A percentile compares a stretch with the other conserved stretches of the same genome.
These are phyloP conservation scores for Neonectria magnoliae DNA, from an alignment of 2,329 filamentous ascomycete genomes.

Conservation along the genomic window DNA sequence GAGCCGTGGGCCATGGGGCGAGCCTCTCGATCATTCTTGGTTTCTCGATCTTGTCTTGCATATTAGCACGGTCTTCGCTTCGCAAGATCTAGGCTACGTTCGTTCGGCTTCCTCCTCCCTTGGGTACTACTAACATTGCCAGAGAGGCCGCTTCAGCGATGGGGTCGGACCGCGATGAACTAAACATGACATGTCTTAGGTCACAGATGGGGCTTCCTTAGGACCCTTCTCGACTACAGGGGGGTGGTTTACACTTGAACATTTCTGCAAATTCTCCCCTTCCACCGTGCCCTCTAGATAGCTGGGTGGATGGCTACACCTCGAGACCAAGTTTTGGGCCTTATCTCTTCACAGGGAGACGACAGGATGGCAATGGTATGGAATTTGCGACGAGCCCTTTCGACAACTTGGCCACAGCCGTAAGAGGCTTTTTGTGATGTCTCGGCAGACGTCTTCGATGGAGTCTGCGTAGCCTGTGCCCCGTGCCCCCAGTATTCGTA, in stretches of 20 bases:
- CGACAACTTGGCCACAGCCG: conserved; percentile 12
- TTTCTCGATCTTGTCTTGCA: conserved; percentile 34
- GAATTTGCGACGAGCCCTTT: conserved; percentile 8
- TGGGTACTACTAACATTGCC: conserved; percentile 2
- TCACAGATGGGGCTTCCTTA: conserved; percentile 13
- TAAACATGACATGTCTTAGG: conserved; percentile 20
- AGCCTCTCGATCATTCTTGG: conserved; percentile 31
- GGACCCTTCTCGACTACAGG: conserved; percentile 7
- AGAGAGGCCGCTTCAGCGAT: conserved; percentile 28
- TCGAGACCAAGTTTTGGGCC: neutral
- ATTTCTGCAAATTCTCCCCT: conserved; percentile 3
- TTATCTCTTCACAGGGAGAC: neutral
- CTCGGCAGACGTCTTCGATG: conserved; percentile 20
- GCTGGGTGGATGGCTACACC: neutral
- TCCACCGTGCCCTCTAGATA: neutral
- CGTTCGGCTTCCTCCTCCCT: conserved; percentile 25
- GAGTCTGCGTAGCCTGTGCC: neutral
- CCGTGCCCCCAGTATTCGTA: neutral
- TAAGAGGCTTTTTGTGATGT: conserved; percentile 31
- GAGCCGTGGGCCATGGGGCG: conserved; percentile 12
- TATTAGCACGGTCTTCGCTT: conserved; percentile 29
- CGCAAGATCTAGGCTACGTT: conserved; percentile 28
- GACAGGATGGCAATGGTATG: conserved; percentile 1
- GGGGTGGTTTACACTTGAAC: neutral
- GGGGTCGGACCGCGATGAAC: conserved; percentile 18